Base-by-base conservation (phyloP, 768 basidiomycete genomes). In the Tulasnella sp. region DNA sequence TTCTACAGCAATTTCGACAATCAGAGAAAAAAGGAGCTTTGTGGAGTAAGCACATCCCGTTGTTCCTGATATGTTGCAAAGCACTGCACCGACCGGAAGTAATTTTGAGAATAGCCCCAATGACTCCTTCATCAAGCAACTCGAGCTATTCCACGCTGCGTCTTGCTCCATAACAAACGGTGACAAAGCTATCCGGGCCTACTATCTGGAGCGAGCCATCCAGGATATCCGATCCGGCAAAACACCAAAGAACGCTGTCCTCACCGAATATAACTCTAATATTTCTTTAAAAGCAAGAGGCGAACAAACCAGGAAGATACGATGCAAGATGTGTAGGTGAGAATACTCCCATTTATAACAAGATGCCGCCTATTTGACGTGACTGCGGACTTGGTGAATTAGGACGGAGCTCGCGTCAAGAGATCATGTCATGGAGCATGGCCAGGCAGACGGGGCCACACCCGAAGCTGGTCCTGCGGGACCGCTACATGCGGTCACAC, bases 361-460 rank as follows among this genome's bases (percentile, higher is more conserved):
- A 15, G 5, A 38, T 5, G 34, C 34, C 5, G 19, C 38, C 5
- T 9, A n/a, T 29, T n/a, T 13, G 15, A 47, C 21, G 26, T 30
- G 11, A 52, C 32, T 13, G 11, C 4, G n/a, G 19, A n/a, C n/a
- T n/a, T n/a, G n/a, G n/a, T n/a, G n/a, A n/a, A n/a, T n/a, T n/a
- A 85, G 90, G 66, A 83, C 85, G 61, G 89, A 91, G 66, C 77
- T 97, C 13, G 93, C 93, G 0, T 80, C 88, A 0, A 77, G 87
- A n/a, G 90, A 93, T 68, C 88, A 96, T 68, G 91, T 97, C 88
- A 79, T 92, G 49, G 87, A 92, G 69, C 91, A 94, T 66, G 86
- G 85, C 3, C 86, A 89, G 66, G 27, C n/a, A 27, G 19, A 19
- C 17, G 21, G 19, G 26, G 11, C 41, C 34, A 34, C 23, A 21